Conservation (phyloP, 2,329 filamentous ascomycete species). For the Mollisia scopiformis region DNA sequence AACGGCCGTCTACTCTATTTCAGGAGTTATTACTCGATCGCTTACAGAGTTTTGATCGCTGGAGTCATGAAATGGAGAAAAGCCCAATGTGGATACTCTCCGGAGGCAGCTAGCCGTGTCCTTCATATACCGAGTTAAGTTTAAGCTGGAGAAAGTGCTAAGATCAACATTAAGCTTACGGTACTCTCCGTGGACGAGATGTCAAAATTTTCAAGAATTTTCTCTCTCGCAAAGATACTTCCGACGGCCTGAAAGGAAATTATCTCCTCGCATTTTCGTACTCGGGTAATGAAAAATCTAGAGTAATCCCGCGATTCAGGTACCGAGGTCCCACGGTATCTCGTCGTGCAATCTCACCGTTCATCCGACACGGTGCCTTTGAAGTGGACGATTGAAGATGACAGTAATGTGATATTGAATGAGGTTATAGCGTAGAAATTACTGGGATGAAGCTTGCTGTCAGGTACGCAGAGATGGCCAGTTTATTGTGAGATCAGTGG, state of each 20-base stretch:
- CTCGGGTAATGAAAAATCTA: background rate
- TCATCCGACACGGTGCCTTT: conserved; percentile 4
- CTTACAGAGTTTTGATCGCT: background rate
- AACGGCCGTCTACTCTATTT: background rate
- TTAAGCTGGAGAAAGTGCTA: background rate
- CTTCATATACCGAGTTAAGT: background rate
- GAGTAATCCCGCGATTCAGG: conserved; percentile 8
- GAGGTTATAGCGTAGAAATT: background rate
- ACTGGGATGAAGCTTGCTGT: conserved; percentile 12
- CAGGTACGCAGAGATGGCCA: conserved; percentile 16
- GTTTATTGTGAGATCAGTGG: background rate
- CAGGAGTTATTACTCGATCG: background rate
- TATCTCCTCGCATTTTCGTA: background rate
- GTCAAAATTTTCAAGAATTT: background rate
- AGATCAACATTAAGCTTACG: background rate
- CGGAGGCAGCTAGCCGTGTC: background rate
- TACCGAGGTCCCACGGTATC: conserved; percentile 5
- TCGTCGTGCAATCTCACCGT: background rate
- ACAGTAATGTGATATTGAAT: background rate
- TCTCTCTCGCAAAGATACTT: background rate
- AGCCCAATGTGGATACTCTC: background rate
- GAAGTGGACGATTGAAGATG: background rate
- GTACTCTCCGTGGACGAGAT: background rate
- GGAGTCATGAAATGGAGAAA: background rate
- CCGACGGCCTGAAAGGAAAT: background rate